Evolutionary conservation across 2,329 filamentous ascomycete genomes (phyloP), one percentile per base, ranked within the genome.

Genomic region (Sarocladium oryzae): DNA sequence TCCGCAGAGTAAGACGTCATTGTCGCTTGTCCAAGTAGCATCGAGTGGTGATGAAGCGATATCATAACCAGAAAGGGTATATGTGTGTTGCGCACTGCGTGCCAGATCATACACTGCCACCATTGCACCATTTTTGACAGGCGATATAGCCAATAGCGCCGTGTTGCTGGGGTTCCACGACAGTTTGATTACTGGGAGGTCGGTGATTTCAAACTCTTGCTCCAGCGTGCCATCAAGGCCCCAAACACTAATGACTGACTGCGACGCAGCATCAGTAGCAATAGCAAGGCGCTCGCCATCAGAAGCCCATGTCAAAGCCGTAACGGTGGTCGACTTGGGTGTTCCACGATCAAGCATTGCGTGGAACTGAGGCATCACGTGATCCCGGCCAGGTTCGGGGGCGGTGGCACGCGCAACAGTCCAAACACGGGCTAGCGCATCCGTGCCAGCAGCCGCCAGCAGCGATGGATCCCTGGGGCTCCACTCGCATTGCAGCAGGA

Each of bases 351-450:
- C 76, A 43, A 82, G 65, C 49, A 85, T 68, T 55, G 64, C 60
- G 43, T 64, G 65, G 37, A 61, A 63, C 52, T 59, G 56, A 35
- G 62, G 64, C 54, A 67, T 64, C 66, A 69, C 70, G 67, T 68
- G 67, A 68, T 74, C 69, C 51, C 63, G 60, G 50, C 63, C 63
- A 38, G 64, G 60, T 58, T 69, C 68, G 54, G 71, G 61, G 58
- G 70, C 69, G 60, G 73, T 68, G 63, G 71, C 72, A 75, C 76
- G 77, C 65, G 77, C 76, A 59, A 85, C 67, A 56, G 78, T 83
- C 81, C 82, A 85, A 69, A 85, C 75, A 57, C 81, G 81, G 73
- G 81, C 82, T 79, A 85, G 79, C 69, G 81, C 79, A 73, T 85
- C 82, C 66, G 80, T 84, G 61, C 82, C 82, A 71, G 79, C 81